These are phyloP conservation scores for Verticillium nubilum DNA, from an alignment of 2,329 filamentous ascomycete genomes.

Conservation along the genomic window DNA sequence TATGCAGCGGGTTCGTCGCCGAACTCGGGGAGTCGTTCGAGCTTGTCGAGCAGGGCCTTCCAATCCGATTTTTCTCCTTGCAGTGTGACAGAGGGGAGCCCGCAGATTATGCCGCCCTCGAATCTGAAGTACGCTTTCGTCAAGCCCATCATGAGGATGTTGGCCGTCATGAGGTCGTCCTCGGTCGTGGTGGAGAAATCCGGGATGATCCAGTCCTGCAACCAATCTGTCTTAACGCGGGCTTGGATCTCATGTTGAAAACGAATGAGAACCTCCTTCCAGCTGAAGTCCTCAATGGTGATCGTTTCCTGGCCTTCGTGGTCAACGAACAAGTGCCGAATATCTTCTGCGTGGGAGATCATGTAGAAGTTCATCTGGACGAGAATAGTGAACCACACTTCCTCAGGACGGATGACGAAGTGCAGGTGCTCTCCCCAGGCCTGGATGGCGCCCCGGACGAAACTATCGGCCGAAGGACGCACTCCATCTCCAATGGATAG, in stretches of 20 bases:
- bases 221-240: constrained; percentile 31
- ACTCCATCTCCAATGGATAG: background rate
- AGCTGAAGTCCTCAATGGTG: constrained; percentile 16
- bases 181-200: constrained; percentile 35
- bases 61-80: constrained; percentile 33
- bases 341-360: constrained; percentile 37
- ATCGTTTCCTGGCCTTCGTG: constrained; percentile 38
- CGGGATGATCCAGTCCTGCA: constrained; percentile 35
- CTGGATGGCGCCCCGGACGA: constrained; percentile 37
- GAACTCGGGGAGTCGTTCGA: constrained; percentile 36
- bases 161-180: constrained; percentile 32
- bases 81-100: constrained; percentile 36
- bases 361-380: constrained; percentile 46
- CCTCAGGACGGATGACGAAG: constrained; percentile 44
- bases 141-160: constrained; percentile 38
- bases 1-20: constrained; percentile 30
- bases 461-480: constrained; percentile 20
- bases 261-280: constrained; percentile 12
- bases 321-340: constrained; percentile 39
- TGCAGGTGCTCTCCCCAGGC: constrained; percentile 46
- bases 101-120: constrained; percentile 30
- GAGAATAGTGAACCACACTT: constrained; percentile 50
- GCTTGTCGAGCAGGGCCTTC: constrained; percentile 29
- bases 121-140: constrained; percentile 34
- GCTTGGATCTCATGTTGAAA: constrained; percentile 35